A percentile compares a stretch with the other conserved stretches of the same genome.
Evolutionary conservation across 805 yeast species (phyloP).

Genomic region (Candida railenensis): DNA sequence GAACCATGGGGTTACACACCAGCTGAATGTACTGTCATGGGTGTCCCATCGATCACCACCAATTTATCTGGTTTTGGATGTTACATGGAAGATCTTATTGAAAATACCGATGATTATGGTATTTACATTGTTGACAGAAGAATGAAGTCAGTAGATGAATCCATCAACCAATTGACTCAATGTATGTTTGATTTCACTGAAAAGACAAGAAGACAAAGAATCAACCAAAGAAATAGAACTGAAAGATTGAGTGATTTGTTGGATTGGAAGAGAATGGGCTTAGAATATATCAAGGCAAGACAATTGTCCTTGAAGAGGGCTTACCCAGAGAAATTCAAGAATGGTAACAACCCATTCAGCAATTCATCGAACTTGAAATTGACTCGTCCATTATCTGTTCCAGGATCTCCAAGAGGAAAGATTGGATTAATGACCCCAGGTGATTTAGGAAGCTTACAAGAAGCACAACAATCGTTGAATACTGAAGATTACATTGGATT

Average conservation of each 20-base stretch:
- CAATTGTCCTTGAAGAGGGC: slow-evolving; percentile 90
- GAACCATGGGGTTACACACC: slow-evolving; percentile 99
- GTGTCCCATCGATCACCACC: slow-evolving; percentile 96
- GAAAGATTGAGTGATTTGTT: slow-evolving; percentile 89
- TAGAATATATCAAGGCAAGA: slow-evolving; percentile 93
- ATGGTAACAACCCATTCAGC: slow-evolving; percentile 47
- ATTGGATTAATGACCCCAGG: slow-evolving; percentile 93
- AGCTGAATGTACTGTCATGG: slow-evolving; percentile 99
- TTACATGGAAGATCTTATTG: slow-evolving; percentile 96
- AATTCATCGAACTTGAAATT: slow-evolving; percentile 59
- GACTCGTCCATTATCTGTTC: slow-evolving; percentile 92
- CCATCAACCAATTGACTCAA: slow-evolving; percentile 84
- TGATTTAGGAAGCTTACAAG: slow-evolving; percentile 94
- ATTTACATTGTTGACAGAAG: slow-evolving; percentile 96
- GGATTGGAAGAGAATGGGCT: slow-evolving; percentile 98
- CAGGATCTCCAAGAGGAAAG: slow-evolving; percentile 87
- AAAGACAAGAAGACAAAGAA: slow-evolving; percentile 94
- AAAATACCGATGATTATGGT: slow-evolving; percentile 92
- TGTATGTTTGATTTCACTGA: slow-evolving; percentile 86
- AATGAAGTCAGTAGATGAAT: slow-evolving; percentile 87
- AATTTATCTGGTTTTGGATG: slow-evolving; percentile 97
- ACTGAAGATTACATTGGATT: slow-evolving; percentile 77
- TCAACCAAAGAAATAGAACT: slow-evolving; percentile 95
- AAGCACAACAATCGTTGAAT: slow-evolving; percentile 66
- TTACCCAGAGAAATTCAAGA: slow-evolving; percentile 78